A percentile compares a stretch with the other conserved stretches of the same genome.
phyloP scores from a whole-genome alignment of 345 rosid genomes.

The Rhodamnia argentea region DNA sequence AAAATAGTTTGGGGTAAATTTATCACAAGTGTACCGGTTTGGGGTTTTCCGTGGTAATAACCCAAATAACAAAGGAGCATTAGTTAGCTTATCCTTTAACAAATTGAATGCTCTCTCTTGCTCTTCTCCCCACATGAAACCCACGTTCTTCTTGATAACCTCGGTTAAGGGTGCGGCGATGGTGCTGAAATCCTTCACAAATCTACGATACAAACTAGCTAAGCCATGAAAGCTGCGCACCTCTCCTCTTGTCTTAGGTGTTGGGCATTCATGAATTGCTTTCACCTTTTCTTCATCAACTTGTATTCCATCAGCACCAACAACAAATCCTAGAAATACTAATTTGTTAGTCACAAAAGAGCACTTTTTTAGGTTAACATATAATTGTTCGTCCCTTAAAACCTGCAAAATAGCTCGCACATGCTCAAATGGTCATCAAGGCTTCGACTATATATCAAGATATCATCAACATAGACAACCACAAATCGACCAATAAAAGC shows the following conservation, averaged over 20 bases:
- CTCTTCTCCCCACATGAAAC: background rate
- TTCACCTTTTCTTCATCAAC: background rate
- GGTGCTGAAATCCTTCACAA: background rate
- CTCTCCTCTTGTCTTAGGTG: background rate
- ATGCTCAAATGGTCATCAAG: too few relatives aligned
- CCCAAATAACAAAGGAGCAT: background rate
- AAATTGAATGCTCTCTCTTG: background rate
- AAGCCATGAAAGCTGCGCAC: background rate
- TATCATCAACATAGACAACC: too few relatives aligned
- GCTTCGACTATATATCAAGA: too few relatives aligned
- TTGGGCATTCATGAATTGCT: background rate
- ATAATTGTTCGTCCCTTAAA: too few relatives aligned
- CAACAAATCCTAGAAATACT: background rate
- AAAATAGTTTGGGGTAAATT: too few relatives aligned
- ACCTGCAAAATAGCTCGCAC: too few relatives aligned
- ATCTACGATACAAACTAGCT: background rate
- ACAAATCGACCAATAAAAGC: too few relatives aligned
- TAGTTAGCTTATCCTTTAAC: background rate
- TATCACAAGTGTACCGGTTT: too few relatives aligned
- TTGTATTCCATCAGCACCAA: background rate
- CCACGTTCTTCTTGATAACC: background rate
- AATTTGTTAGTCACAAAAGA: too few relatives aligned
- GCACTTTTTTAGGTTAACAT: too few relatives aligned
- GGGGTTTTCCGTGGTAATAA: too few relatives aligned
- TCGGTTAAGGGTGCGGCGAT: background rate